These are phyloP conservation scores for Boletus speciosus DNA, from an alignment of 768 basidiomycete genomes.

Conservation along the genomic window DNA sequence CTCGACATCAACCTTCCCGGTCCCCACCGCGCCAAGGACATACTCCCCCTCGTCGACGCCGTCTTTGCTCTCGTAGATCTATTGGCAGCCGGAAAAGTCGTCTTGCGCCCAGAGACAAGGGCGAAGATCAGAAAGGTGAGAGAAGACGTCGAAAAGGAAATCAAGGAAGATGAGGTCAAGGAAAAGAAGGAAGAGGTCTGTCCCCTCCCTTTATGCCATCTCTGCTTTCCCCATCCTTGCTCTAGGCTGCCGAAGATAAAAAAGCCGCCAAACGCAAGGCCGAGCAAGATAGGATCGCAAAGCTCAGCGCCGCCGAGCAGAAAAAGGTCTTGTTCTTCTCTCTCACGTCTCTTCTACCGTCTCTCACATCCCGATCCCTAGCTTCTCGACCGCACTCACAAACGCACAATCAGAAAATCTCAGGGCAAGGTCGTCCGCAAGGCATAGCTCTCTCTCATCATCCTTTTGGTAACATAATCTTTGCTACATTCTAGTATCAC, in stretches of 20 bases:
- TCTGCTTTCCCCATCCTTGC: background rate
- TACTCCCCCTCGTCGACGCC: conserved; percentile 55
- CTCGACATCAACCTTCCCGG: conserved; percentile 61
- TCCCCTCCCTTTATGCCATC: background rate
- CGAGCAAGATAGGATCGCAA: conserved; percentile 69
- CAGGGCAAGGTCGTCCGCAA: conserved; percentile 56
- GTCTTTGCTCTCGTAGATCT: conserved; percentile 76
- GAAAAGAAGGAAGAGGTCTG: conserved; percentile 70
- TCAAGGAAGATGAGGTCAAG: conserved; percentile 63
- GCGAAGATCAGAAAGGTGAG: conserved; percentile 70
- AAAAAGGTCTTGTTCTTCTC: conserved; percentile 54
- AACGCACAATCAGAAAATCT: conserved; percentile 63
- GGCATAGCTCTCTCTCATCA: conserved; percentile 7
- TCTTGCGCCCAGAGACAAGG: conserved; percentile 78
- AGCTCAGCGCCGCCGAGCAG: conserved; percentile 76
- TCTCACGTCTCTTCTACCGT: background rate
- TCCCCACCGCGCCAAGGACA: conserved; percentile 44
- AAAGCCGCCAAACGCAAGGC: conserved; percentile 68
- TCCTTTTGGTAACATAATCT: background rate
- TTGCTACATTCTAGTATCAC: conserved; percentile 1
- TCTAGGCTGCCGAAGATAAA: conserved; percentile 60
- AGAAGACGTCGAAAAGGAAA: conserved; percentile 64
- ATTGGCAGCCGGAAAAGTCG: conserved; percentile 44
- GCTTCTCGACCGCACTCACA: conserved; percentile 75
- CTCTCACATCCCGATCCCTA: conserved; percentile 24